Base-by-base conservation (phyloP, 768 basidiomycete species). In the Boletus tomentosulus region DNA sequence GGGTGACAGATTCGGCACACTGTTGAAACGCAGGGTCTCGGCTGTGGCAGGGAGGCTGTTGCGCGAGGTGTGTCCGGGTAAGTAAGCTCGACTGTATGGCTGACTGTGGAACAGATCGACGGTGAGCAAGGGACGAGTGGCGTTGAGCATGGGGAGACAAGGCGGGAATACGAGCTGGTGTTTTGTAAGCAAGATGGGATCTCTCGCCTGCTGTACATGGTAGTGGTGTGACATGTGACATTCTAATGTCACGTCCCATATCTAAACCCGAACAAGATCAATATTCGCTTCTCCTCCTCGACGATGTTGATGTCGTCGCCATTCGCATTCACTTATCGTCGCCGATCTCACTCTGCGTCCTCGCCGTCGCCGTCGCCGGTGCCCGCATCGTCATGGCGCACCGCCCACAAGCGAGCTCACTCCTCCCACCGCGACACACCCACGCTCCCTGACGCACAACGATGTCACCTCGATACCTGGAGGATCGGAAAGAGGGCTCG, bases 401-500 rank as follows among this genome's bases (percentile, higher is more conserved):
- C 67, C 31, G 69, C 81, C 4, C 69, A 70, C 48, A 85, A 85
- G 63, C 75, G 84, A 55, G 68, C 76, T 11, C 74, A 76, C 50
- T 74, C 77, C n/a, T 72, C 71, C 50, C 69, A 69, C 48, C 63
- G 66, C 45, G 63, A 67, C 53, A 64, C 64, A 45, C 70, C 74
- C 31, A 66, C 68, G 43, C 59, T 69, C 58, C 66, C 70, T 55
- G 66, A 74, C 59, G 53, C 74, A 6, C 75, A 75, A 51, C 80
- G 73, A 66, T 79, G 77, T 76, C 80, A 79, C 61, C 68, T 79
- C 28, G 82, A 83, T 56, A 62, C 69, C 27, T 81, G 79, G 77
- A 71, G 78, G 55, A 74, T 75, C 51, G 77, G 78, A 27, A 86
- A 86, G 63, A 71, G 80, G 50, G 75, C 76, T 31, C 79, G 82